Percentiles rank a stretch among this genome's conserved stretches.
Conservation (phyloP, 495 filamentous ascomycete genomes). For the Chaetomium cochliodes region DNA sequence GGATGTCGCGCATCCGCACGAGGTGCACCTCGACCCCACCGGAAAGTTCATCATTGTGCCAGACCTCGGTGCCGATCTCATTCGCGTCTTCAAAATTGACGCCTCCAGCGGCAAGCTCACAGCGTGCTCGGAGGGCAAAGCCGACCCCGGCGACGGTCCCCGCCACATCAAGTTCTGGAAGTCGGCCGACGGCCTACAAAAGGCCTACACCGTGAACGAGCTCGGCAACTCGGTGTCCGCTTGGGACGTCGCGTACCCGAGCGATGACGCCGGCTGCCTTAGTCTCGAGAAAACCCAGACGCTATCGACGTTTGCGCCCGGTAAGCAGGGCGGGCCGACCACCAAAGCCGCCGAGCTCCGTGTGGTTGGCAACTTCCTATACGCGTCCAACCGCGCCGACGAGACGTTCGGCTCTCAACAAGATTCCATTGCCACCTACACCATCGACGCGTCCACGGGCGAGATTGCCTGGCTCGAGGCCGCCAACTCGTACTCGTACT, state of each 20-base stretch:
- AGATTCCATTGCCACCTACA: conserved; percentile 45
- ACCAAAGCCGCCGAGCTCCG: conserved; percentile 49
- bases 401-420: conserved; percentile 43
- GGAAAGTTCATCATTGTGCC: conserved; percentile 63
- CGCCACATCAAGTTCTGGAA: conserved; percentile 48
- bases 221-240: conserved; percentile 48
- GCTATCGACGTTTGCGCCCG: conserved; percentile 39
- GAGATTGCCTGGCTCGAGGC: conserved; percentile 40
- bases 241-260: conserved; percentile 43
- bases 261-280: conserved; percentile 34
- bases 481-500: conserved; percentile 45
- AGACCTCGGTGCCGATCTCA: conserved; percentile 68
- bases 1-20: conserved; percentile 68
- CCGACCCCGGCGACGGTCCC: conserved; percentile 45
- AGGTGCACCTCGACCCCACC: conserved; percentile 66
- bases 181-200: conserved; percentile 33
- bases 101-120: conserved; percentile 40
- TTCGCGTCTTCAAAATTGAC: conserved; percentile 61
- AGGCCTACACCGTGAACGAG: conserved; percentile 50
- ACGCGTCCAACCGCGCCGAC: conserved; percentile 47
- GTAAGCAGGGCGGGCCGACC: conserved; percentile 34
- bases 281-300: conserved; percentile 39
- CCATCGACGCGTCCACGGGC: conserved; percentile 35
- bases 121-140: conserved; percentile 36
- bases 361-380: conserved; percentile 42